Evolutionary conservation across 2,329 filamentous ascomycete species (phyloP).

Genomic region (Volutella citrinella): DNA sequence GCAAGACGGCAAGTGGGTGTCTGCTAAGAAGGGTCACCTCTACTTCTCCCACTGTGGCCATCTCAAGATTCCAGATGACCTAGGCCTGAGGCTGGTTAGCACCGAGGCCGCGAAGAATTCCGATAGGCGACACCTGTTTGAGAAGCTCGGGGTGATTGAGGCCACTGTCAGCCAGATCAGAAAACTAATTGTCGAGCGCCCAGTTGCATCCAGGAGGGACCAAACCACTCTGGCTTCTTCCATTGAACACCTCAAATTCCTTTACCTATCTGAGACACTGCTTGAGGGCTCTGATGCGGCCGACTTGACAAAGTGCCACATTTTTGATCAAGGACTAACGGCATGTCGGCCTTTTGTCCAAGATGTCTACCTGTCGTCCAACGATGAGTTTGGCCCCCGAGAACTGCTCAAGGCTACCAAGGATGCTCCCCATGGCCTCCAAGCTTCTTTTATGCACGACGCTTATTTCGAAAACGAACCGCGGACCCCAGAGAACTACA

Average conservation of each 20-base stretch:
- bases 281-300: too few species aligned
- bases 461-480: slow-evolving; percentile 9
- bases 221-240: slow-evolving; percentile 4
- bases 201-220: not conserved
- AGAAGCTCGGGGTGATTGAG: slow-evolving; percentile 13
- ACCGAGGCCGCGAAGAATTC: slow-evolving; percentile 8
- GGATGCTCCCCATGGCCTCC: not conserved
- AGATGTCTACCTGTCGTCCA: slow-evolving; percentile 13
- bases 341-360: not conserved
- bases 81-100: slow-evolving; percentile 11
- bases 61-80: slow-evolving; percentile 9
- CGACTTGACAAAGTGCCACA: too few species aligned
- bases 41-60: slow-evolving; percentile 13
- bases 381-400: slow-evolving; percentile 10
- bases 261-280: slow-evolving; percentile 15
- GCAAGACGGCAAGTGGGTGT: slow-evolving; percentile 13
- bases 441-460: slow-evolving; percentile 7
- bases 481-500: slow-evolving; percentile 2
- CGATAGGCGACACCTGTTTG: slow-evolving; percentile 11
- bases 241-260: slow-evolving; percentile 10
- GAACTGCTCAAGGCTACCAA: slow-evolving; percentile 5
- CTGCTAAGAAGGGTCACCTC: slow-evolving; percentile 3
- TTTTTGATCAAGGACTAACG: slow-evolving; percentile 9
- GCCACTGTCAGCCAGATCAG: slow-evolving; percentile 9
- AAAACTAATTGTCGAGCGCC: slow-evolving; percentile 6